Percentiles rank a stretch among this genome's conserved stretches.
phyloP scores from a whole-genome alignment of 495 filamentous ascomycete genomes.

The Melanomma pulvis-pyrius region DNA sequence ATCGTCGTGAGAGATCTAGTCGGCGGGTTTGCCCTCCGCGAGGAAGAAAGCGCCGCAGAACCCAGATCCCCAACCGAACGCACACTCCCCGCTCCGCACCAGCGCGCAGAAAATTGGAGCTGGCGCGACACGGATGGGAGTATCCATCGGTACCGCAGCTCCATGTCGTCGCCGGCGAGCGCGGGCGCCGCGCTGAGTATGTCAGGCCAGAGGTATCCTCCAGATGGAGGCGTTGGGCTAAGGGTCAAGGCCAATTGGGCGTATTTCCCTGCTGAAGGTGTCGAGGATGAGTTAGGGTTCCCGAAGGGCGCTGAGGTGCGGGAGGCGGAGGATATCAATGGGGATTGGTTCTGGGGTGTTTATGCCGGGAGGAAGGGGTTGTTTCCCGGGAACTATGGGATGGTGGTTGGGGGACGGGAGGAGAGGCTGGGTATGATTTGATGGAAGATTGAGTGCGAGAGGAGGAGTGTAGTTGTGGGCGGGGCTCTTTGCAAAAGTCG shows the following conservation, averaged over 20 bases:
- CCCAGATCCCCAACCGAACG: conserved; percentile 2
- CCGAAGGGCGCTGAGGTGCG: conserved; percentile 78
- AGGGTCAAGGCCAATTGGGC: conserved; percentile 67
- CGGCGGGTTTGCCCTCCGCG: conserved; percentile 65
- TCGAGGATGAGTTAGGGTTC: conserved; percentile 76
- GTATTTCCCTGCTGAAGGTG: conserved; percentile 65
- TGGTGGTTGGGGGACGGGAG: conserved; percentile 36
- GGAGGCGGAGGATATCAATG: conserved; percentile 81
- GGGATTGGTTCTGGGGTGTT: conserved; percentile 80
- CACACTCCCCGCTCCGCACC: background rate
- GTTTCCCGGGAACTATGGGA: conserved; percentile 72
- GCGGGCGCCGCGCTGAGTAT: background rate
- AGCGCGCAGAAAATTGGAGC: conserved; percentile 26
- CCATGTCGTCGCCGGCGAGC: background rate
- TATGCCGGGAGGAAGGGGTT: conserved; percentile 76
- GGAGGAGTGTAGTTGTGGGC: too few relatives aligned
- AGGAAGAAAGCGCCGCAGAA: conserved; percentile 40
- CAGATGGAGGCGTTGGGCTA: conserved; percentile 68
- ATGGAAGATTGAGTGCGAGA: too few relatives aligned
- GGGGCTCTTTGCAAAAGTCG: too few relatives aligned
- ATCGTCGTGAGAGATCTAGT: conserved; percentile 67
- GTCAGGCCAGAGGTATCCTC: conserved; percentile 56
- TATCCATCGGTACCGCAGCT: conserved; percentile 38
- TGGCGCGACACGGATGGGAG: conserved; percentile 41
- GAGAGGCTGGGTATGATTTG: background rate